Conservation (phyloP, 176 grass and related monocot genomes). For the Oryza brachyantha region DNA sequence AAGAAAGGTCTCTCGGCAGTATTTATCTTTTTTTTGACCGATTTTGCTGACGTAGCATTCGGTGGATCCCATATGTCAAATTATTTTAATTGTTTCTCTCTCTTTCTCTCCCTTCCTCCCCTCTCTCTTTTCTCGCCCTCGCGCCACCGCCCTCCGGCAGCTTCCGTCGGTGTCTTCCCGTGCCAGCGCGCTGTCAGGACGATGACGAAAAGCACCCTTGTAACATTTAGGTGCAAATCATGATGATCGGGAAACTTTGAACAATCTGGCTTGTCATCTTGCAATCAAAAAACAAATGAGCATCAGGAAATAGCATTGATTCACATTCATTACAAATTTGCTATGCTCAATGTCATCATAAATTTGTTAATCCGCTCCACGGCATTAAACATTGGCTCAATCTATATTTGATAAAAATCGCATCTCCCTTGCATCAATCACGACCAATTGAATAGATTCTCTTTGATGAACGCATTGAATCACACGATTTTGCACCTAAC, state of each 20-base stretch:
- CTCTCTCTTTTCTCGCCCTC: too few relatives aligned
- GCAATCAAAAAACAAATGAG: slow-evolving; percentile 29
- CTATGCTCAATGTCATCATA: not conserved
- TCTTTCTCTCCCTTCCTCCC: too few relatives aligned
- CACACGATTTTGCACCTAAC: not conserved
- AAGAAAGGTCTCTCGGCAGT: too few relatives aligned
- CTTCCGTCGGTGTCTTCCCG: too few relatives aligned
- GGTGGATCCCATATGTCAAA: too few relatives aligned
- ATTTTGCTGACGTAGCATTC: too few relatives aligned
- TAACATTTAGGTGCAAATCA: slow-evolving; percentile 34
- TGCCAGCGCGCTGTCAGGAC: too few relatives aligned
- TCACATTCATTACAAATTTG: not conserved
- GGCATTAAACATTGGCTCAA: not conserved
- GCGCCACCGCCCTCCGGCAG: too few relatives aligned
- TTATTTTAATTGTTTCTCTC: too few relatives aligned
- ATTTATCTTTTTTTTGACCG: too few relatives aligned
- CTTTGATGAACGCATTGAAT: not conserved
- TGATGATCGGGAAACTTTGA: slow-evolving; percentile 40
- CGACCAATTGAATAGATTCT: not conserved
- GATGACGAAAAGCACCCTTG: slow-evolving; percentile 32
- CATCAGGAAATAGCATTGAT: slow-evolving; percentile 11
- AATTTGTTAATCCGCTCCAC: not conserved
- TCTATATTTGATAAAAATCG: not conserved
- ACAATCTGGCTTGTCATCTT: slow-evolving; percentile 44
- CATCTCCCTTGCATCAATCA: not conserved